Evolutionary conservation across 2,329 filamentous ascomycete species (phyloP).

Genomic region (Falciphora oryzae): DNA sequence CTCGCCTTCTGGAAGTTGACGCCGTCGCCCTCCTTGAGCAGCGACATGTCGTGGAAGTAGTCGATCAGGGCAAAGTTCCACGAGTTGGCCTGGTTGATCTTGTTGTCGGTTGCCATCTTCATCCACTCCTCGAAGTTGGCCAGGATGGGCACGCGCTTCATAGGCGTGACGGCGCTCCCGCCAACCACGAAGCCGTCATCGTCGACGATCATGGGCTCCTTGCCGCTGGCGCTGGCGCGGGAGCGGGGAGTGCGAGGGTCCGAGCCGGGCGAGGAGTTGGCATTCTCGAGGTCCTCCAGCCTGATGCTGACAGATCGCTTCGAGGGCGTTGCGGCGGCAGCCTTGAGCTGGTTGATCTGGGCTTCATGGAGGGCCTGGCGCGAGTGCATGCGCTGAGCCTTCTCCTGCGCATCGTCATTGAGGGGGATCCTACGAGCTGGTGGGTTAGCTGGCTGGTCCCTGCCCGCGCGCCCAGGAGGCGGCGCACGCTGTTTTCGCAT

Average conservation of each 20-base stretch:
- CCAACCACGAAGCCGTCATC: conserved; percentile 60
- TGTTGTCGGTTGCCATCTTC: conserved; percentile 99
- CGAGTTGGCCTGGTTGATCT: conserved; percentile 95
- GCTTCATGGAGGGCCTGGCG: conserved; percentile 83
- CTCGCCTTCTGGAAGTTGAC: conserved; percentile 99
- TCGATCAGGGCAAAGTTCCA: conserved; percentile 99
- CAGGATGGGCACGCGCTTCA: conserved; percentile 91
- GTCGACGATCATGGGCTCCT: conserved; percentile 30
- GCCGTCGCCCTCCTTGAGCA: conserved; percentile 90
- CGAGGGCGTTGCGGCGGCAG: conserved; percentile 64
- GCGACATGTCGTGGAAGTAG: conserved; percentile 98
- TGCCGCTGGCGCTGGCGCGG: conserved; percentile 26
- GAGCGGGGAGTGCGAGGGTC: conserved; percentile 50
- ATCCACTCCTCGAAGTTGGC: conserved; percentile 99
- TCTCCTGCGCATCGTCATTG: conserved; percentile 92
- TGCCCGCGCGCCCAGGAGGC: not conserved
- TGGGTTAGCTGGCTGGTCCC: not conserved
- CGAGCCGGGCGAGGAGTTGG: conserved; percentile 40
- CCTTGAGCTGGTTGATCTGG: conserved; percentile 88
- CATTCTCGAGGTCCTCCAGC: conserved; percentile 53
- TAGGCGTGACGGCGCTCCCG: conserved; percentile 78
- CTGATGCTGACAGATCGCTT: conserved; percentile 58
- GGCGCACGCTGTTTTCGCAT: conserved; percentile 8
- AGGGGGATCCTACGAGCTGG: conserved; percentile 67
- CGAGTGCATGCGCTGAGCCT: conserved; percentile 79